A percentile compares a stretch with the other conserved stretches of the same genome.
phyloP scores from a whole-genome alignment of 2,329 filamentous ascomycete genomes.

The Colletotrichum sp. region DNA sequence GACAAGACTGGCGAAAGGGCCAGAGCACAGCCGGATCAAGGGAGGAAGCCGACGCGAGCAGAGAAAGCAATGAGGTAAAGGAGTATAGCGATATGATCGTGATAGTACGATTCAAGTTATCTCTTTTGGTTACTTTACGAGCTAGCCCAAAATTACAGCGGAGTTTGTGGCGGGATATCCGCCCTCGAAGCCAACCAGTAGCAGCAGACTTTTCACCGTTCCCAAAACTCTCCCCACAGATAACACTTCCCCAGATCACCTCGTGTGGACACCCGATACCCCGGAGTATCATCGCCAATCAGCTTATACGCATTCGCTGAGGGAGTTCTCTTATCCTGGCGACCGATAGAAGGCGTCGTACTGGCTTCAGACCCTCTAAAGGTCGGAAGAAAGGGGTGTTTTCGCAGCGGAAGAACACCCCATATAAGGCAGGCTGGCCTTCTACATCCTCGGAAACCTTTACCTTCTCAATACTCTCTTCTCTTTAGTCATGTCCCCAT shows the following conservation, averaged over 20 bases:
- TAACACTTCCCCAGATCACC: neutral
- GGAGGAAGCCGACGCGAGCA: too few relatives aligned
- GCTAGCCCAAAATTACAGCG: neutral
- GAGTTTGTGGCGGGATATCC: neutral
- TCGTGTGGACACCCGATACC: neutral
- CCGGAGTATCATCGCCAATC: neutral
- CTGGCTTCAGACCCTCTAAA: neutral
- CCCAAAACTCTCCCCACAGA: neutral
- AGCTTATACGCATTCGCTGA: neutral
- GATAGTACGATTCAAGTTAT: neutral
- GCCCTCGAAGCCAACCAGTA: neutral
- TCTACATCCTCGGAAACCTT: rapidly evolving
- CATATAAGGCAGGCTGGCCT: neutral
- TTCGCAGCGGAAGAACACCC: neutral
- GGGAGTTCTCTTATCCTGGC: neutral
- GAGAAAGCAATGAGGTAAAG: neutral
- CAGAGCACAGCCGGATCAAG: neutral
- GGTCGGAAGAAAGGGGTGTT: neutral
- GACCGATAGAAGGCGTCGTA: neutral
- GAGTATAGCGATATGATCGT: neutral
- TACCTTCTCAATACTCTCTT: rapidly evolving
- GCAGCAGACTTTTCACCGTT: neutral
- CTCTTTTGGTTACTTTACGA: neutral
- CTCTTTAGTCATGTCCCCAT: neutral
- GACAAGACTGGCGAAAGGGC: neutral